Base-by-base conservation (phyloP, 805 yeast genomes). In the Deakozyma indianensis region DNA sequence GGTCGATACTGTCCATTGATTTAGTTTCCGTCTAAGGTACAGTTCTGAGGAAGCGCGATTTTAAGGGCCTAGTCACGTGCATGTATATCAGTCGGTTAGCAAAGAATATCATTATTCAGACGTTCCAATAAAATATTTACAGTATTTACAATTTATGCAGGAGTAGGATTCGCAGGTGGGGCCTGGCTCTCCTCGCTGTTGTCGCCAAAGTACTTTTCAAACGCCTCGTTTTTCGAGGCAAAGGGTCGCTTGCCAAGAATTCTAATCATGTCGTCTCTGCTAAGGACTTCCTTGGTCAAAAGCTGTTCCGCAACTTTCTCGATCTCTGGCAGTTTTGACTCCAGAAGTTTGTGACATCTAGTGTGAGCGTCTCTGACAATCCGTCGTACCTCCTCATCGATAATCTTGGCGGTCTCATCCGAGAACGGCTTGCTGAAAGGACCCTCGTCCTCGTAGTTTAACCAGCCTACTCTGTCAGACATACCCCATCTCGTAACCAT, bases 401-500 rank as follows among this genome's bases (percentile, higher is more conserved):
- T 86, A 35, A 74, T 56, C 42, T 75, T 73, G 45, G 84, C 90
- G 0, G 96, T 90, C 50, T 77, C 80, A 51, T 88, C 96, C 54
- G 94, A 82, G 61, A 78, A 94, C 28, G 95, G 94, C 64, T 88
- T 90, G 43, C 85, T 80, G 53, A 79, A 70, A 51, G 78, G 78
- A 25, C 81, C 80, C 53, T 74, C 73, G 51, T 78, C 77, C 53
- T 83, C 94, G 56, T 78, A 83, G 48, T 73, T 70, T 45, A 87
- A 78, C 59, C 82, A 78, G n/a, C 98, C 98, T 38, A 92, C 72
- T 59, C 81, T 80, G 22, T 71, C 62, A 3, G 90, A 79, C 98
- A 92, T 92, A 45, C 99, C 99, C 56, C 86, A 74, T 50, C 79
- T 76, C 41, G 90, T 75, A 22, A 94, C 95, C 98, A 92, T 92